Conservation (phyloP, 306 rosid species). For the Casuarina cunninghamiana region DNA sequence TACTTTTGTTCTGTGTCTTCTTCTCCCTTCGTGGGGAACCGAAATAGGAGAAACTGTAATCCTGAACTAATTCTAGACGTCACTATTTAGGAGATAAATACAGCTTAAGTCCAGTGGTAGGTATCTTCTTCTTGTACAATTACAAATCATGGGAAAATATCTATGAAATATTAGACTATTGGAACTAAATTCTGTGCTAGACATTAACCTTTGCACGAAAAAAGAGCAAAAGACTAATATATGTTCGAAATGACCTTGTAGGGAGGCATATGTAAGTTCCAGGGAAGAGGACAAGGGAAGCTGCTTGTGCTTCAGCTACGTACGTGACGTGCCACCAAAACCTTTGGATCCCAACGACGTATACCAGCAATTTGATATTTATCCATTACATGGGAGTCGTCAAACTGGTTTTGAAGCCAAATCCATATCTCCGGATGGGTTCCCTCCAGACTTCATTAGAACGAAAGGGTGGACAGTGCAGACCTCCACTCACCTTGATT, state of each 20-base stretch:
- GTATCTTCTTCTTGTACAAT: no score
- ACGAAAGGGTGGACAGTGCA: constrained; percentile 44
- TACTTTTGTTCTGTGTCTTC: no score
- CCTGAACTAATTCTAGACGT: no score
- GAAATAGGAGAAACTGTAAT: no score
- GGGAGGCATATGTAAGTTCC: constrained; percentile 48
- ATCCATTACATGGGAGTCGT: constrained; percentile 22
- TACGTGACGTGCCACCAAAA: constrained; percentile 23
- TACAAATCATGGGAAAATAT: no score
- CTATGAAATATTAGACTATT: no score
- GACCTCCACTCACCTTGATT: constrained; percentile 29
- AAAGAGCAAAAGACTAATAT: background rate
- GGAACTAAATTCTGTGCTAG: no score
- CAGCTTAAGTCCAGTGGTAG: no score
- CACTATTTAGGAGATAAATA: no score
- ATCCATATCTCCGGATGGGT: constrained; percentile 45
- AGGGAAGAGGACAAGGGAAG: constrained; percentile 44
- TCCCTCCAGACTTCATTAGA: constrained; percentile 51
- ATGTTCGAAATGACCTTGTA: constrained; percentile 27
- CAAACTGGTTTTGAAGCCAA: constrained; percentile 53
- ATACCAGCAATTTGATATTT: constrained; percentile 48
- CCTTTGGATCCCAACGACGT: constrained; percentile 37
- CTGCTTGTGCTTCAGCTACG: constrained; percentile 40
- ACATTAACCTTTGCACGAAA: no score
- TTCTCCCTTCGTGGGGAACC: no score